Base-by-base conservation (phyloP, 1,139 yeast genomes). In the Candida neerlandica region DNA sequence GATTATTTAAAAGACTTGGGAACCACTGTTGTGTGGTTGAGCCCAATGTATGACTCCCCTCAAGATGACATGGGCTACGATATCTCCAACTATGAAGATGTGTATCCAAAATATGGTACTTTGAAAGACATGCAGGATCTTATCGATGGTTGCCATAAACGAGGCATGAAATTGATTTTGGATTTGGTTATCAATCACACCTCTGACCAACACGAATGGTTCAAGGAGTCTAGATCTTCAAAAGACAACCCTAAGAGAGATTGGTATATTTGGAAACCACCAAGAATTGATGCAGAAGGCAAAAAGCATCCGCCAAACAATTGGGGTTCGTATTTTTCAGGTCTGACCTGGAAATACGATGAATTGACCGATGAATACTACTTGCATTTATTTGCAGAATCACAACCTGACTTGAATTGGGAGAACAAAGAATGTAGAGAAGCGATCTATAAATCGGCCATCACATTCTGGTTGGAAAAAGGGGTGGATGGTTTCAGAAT, bases 31-130 rank as follows among this genome's bases (percentile, higher is more conserved):
- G 66, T 81, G 35, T 81, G 86, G 86, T 63, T 81, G 51, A 76
- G 79, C 23, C 86, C 86, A 29, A 77, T 78, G 70, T 80, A 72
- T 63, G 81, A 78, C 51, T 78, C 84, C 1, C 86, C 86, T 3
- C 81, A 77, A 58, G 78, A 77, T 41, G 86, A 82, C 57, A 81
- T 81, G 85, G 86, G 86, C 1, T 81, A 81, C 61, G 86, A 81
- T 57, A 78, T 82, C 55, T 67, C 79, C 27, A 75, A 81, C 63
- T 81, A 81, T 61, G 72, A 77, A 58, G 70, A 65, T 14, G 71
- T 81, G 23, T 74, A 80, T 61, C 75, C 78, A 3, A 67, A 67
- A 52, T 82, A 78, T 60, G 86, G 86, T 34, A 73, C 81, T 9
- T 62, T 80, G 62, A 72, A 73, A 45, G 83, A 78, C 56, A 73